Evolutionary conservation across 495 filamentous ascomycete genomes (phyloP).

Genomic region (Daldinia caldariorum): DNA sequence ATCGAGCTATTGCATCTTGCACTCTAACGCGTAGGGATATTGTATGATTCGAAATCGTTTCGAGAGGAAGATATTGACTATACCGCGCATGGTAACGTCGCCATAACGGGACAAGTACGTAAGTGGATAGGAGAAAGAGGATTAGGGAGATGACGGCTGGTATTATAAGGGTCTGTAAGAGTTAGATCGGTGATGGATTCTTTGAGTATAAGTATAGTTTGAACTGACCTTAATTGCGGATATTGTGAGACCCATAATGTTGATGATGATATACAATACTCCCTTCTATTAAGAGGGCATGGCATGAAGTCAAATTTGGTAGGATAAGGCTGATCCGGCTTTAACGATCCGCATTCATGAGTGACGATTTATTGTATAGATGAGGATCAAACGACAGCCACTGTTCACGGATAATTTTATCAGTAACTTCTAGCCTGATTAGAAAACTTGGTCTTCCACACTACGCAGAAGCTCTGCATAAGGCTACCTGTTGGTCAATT

Average conservation of each 20-base stretch:
- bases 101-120: conserved; percentile 78
- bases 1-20: conserved; percentile 62
- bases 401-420: background rate
- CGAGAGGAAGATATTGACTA: conserved; percentile 73
- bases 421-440: conserved; percentile 3
- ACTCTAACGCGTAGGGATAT: conserved; percentile 70
- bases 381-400: background rate
- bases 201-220: background rate
- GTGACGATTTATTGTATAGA: background rate
- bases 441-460: conserved; percentile 43
- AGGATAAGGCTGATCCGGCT: background rate
- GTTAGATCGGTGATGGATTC: conserved; percentile 1
- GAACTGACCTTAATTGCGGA: conserved; percentile 58
- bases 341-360: conserved; percentile 1
- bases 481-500: conserved; percentile 34
- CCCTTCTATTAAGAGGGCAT: conserved; percentile 27
- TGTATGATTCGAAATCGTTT: conserved; percentile 69
- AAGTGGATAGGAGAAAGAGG: conserved; percentile 76
- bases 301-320: background rate
- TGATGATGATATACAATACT: conserved; percentile 36
- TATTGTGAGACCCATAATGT: conserved; percentile 51
- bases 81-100: conserved; percentile 79
- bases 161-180: conserved; percentile 73
- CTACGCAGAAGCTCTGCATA: conserved; percentile 46
- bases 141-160: conserved; percentile 80